Conservation (phyloP, 176 grass and related monocot genomes). For the Triticum urartu region DNA sequence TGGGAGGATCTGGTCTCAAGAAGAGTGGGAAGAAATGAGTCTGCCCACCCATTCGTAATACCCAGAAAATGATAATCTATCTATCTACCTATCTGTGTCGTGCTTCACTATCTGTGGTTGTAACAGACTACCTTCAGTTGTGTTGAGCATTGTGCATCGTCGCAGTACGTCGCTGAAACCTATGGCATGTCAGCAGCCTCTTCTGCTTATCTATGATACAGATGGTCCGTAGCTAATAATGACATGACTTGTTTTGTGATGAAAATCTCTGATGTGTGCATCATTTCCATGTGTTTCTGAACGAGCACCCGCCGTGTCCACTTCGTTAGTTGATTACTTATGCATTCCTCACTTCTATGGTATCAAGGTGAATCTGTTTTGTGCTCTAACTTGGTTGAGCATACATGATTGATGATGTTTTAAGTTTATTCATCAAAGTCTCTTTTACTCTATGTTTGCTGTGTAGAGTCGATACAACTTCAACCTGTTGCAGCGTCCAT, state of each 20-base stretch:
- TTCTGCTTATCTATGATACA: conserved; percentile 28
- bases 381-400: not conserved
- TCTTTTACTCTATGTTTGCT: no score
- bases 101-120: conserved; percentile 20
- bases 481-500: no score
- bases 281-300: not conserved
- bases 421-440: no score
- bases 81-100: conserved; percentile 13
- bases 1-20: conserved; percentile 92
- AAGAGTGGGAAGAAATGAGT: conserved; percentile 95
- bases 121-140: conserved; percentile 20
- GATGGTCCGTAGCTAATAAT: conserved; percentile 25
- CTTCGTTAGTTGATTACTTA: not conserved
- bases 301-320: no score
- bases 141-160: conserved; percentile 4
- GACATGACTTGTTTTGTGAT: not conserved
- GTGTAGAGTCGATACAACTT: no score
- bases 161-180: conserved; percentile 30
- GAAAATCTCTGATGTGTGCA: not conserved
- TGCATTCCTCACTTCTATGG: not conserved
- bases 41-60: not conserved
- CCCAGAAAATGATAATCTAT: conserved; percentile 13
- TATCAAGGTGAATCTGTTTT: not conserved
- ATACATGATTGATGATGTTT: not conserved
- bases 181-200: conserved; percentile 4